Conservation (phyloP, 768 basidiomycete species). For the Suillus americanus region DNA sequence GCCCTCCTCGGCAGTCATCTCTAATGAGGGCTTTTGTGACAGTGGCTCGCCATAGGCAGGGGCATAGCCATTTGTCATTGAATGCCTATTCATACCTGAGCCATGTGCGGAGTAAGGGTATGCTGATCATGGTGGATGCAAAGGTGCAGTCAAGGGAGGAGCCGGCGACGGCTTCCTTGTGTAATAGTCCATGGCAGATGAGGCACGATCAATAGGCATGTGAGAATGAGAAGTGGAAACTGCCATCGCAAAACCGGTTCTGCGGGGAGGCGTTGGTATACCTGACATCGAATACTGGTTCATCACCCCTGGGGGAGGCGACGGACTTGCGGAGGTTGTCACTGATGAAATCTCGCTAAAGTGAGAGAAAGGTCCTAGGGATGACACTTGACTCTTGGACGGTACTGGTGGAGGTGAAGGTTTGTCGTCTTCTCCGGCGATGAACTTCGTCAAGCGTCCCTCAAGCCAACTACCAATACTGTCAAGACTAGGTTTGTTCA, state of each 20-base stretch:
- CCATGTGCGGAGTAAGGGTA: conserved; percentile 30
- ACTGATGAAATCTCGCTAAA: conserved; percentile 90
- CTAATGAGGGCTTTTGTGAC: conserved; percentile 29
- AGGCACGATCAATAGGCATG: conserved; percentile 63
- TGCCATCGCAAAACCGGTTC: conserved; percentile 73
- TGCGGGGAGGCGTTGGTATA: conserved; percentile 47
- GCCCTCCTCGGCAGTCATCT: conserved; percentile 29
- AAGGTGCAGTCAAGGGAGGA: conserved; percentile 54
- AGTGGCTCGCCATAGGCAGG: conserved; percentile 30
- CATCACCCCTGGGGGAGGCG: conserved; percentile 62
- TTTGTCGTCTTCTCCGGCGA: conserved; percentile 81
- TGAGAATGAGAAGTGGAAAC: conserved; percentile 47
- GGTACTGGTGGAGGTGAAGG: conserved; percentile 37
- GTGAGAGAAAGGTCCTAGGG: conserved; percentile 85
- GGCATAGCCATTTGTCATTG: conserved; percentile 39
- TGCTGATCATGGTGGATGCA: conserved; percentile 38
- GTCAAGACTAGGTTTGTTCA: conserved; percentile 89
- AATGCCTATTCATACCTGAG: conserved; percentile 21
- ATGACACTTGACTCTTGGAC: conserved; percentile 38
- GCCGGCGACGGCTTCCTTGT: conserved; percentile 47
- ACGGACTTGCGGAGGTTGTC: conserved; percentile 71
- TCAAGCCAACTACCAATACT: conserved; percentile 91
- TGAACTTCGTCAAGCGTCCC: conserved; percentile 89
- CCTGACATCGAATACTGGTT: conserved; percentile 36
- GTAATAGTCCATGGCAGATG: conserved; percentile 76